Percentiles rank a stretch among this genome's conserved stretches.
phyloP scores from a whole-genome alignment of 2,329 filamentous ascomycete genomes.

The Alternaria panax region DNA sequence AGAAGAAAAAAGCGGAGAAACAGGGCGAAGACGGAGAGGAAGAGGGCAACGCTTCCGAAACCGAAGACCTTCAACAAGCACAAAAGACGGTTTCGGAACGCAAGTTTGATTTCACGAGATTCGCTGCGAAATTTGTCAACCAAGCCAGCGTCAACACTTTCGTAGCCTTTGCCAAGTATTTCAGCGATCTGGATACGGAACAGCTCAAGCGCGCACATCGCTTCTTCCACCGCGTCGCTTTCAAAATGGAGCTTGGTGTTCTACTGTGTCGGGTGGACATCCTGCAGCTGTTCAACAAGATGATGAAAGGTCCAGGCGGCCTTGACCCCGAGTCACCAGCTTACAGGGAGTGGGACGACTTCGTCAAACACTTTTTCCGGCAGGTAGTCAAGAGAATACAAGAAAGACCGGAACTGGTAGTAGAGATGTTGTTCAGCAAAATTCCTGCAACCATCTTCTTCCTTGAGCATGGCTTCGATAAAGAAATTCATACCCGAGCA shows the following conservation, averaged over 20 bases:
- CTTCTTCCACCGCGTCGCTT: constrained; percentile 91
- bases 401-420: constrained; percentile 81
- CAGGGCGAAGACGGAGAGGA: constrained; percentile 60
- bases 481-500: constrained; percentile 71
- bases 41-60: constrained; percentile 62
- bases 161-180: constrained; percentile 78
- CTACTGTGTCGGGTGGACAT: constrained; percentile 92
- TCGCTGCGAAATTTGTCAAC: constrained; percentile 79
- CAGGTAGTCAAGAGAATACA: constrained; percentile 84
- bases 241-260: constrained; percentile 91
- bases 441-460: constrained; percentile 82
- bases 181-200: constrained; percentile 76
- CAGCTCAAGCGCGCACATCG: constrained; percentile 93
- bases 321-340: constrained; percentile 71
- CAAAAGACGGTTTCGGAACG: constrained; percentile 79
- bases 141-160: constrained; percentile 92
- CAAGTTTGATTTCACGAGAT: constrained; percentile 91
- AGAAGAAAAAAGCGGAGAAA: constrained; percentile 64
- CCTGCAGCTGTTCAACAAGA: constrained; percentile 82
- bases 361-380: constrained; percentile 83
- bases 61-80: constrained; percentile 75
- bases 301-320: constrained; percentile 87
- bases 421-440: constrained; percentile 96
- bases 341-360: constrained; percentile 89
- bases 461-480: constrained; percentile 89